Conservation (phyloP, 805 yeast genomes). For the Cyberlindnera suaveolens region DNA sequence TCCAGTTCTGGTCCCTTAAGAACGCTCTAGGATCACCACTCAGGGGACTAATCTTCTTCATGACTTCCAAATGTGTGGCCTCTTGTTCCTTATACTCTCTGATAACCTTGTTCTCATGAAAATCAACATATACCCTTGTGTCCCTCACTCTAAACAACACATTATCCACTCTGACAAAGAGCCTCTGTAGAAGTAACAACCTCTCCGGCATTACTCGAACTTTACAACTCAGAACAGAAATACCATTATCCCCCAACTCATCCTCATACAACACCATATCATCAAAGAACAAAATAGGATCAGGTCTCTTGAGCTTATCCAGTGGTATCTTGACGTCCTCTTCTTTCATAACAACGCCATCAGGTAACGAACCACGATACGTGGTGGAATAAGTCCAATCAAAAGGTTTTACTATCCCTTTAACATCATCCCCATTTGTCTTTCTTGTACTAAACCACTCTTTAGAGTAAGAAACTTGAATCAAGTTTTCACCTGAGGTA, state of each 20-base stretch:
- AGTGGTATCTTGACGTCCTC: constrained; percentile 52
- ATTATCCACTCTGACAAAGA: constrained; percentile 84
- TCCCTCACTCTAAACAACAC: constrained; percentile 82
- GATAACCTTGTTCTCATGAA: constrained; percentile 53
- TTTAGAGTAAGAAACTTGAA: constrained; percentile 79
- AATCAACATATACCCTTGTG: constrained; percentile 78
- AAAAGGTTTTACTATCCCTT: constrained; percentile 69
- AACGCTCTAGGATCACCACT: constrained; percentile 63
- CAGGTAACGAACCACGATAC: constrained; percentile 56
- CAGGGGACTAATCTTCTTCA: constrained; percentile 36
- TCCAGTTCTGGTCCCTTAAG: constrained; percentile 85
- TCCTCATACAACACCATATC: constrained; percentile 89
- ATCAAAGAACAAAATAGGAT: constrained; percentile 84
- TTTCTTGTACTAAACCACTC: constrained; percentile 56
- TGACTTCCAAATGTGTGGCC: constrained; percentile 42
- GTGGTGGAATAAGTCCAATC: constrained; percentile 94
- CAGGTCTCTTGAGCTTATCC: constrained; percentile 61
- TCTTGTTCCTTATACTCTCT: constrained; percentile 76
- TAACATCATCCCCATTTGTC: constrained; percentile 35
- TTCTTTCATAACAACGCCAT: constrained; percentile 17
- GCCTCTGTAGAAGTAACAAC: constrained; percentile 63
- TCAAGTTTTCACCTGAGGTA: constrained; percentile 42
- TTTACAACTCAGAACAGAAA: constrained; percentile 68
- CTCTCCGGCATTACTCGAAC: constrained; percentile 86
- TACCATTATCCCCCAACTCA: constrained; percentile 95